Conservation (phyloP, 805 yeast species). For the Yarrowia bubula region DNA sequence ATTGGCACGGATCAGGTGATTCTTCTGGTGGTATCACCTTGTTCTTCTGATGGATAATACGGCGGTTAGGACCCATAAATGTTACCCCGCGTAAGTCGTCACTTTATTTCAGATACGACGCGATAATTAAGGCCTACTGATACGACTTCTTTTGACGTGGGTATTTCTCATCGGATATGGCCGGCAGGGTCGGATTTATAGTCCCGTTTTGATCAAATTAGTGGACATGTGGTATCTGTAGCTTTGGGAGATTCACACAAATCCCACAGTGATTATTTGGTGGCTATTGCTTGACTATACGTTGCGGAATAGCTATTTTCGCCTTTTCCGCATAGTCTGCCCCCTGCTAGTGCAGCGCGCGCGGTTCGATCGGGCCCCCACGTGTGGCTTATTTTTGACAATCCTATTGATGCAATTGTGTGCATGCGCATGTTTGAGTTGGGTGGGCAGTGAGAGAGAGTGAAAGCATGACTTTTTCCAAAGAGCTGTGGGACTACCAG, state of each 20-base stretch:
- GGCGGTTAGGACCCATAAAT: background rate
- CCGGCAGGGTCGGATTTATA: background rate
- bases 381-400: conserved; percentile 19
- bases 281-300: background rate
- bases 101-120: conserved; percentile 10
- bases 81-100: conserved; percentile 10
- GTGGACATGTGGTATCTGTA: background rate
- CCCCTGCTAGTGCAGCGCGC: background rate
- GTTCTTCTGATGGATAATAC: background rate
- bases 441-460: conserved; percentile 10
- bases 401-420: conserved; percentile 12
- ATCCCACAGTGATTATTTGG: background rate
- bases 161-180: background rate
- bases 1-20: background rate
- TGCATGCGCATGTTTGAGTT: conserved; percentile 14
- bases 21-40: background rate
- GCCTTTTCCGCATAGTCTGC: background rate
- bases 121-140: background rate
- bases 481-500: background rate
- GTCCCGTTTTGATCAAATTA: background rate
- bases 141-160: background rate
- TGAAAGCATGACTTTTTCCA: background rate
- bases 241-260: background rate
- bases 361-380: conserved; percentile 7
- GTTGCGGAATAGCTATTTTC: background rate